Evolutionary conservation across 768 basidiomycete genomes (phyloP).

Genomic region (Kwoniella newhampshirensis): DNA sequence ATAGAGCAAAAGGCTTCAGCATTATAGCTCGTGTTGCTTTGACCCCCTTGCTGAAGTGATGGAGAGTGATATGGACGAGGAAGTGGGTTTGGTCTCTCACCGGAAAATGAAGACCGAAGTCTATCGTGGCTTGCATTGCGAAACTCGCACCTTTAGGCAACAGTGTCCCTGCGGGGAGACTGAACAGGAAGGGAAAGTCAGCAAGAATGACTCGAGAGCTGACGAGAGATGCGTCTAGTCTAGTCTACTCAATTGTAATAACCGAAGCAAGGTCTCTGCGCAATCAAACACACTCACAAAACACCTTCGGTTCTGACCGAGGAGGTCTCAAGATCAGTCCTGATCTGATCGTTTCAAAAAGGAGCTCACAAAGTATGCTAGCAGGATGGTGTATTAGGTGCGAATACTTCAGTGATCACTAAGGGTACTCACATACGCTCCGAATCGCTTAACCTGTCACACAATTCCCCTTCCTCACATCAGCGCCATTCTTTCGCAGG

Average conservation of each 20-base stretch:
- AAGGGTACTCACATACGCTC: constrained; percentile 43
- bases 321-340: neutral
- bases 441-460: constrained; percentile 37
- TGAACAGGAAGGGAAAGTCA: no score
- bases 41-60: neutral
- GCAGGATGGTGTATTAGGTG: neutral
- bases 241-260: no score
- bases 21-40: neutral
- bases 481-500: no score
- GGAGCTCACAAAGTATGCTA: constrained; percentile 45
- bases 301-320: constrained; percentile 40
- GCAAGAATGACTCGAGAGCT: neutral
- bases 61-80: neutral
- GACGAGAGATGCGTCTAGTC: no score
- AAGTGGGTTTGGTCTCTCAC: constrained; percentile 19
- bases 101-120: constrained; percentile 47
- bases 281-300: constrained; percentile 32
- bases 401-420: neutral
- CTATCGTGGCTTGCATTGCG: constrained; percentile 47
- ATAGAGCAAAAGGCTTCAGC: constrained; percentile 8
- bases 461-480: neutral
- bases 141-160: constrained; percentile 46
- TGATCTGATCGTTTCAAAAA: neutral
- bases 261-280: no score
- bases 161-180: constrained; percentile 46